Conservation (phyloP, 768 basidiomycete genomes). For the Tulasnella sp. region DNA sequence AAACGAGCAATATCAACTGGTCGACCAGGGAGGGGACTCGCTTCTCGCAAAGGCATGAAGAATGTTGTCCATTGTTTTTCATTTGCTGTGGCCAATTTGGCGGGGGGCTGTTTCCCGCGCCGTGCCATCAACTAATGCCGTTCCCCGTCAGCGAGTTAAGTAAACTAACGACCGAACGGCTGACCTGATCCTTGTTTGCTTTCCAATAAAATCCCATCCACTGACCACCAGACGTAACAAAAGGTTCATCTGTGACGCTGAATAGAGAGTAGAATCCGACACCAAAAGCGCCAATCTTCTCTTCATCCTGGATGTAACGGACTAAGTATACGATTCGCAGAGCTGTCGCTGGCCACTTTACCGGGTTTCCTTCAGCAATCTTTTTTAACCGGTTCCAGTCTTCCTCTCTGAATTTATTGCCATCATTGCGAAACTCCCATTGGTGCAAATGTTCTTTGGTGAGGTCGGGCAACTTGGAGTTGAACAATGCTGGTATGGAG, state of each 20-base stretch:
- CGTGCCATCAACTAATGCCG: constrained; percentile 71
- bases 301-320: constrained; percentile 65
- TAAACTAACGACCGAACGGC: neutral
- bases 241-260: constrained; percentile 44
- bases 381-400: constrained; percentile 91
- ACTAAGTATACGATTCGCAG: constrained; percentile 27
- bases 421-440: constrained; percentile 90
- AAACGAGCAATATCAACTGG: constrained; percentile 87
- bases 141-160: neutral
- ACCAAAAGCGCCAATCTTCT: constrained; percentile 94
- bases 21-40: constrained; percentile 72
- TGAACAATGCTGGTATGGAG: constrained; percentile 35
- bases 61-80: constrained; percentile 78
- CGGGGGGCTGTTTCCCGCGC: constrained; percentile 57
- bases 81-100: neutral
- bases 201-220: constrained; percentile 99
- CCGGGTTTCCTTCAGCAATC: constrained; percentile 53
- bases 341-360: constrained; percentile 43
- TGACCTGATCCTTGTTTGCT: constrained; percentile 77
- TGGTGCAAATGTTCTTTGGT: constrained; percentile 63
- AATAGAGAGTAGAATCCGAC: constrained; percentile 50
- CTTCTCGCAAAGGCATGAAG: constrained; percentile 84
- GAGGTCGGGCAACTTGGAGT: constrained; percentile 57
- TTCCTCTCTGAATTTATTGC: constrained; percentile 75
- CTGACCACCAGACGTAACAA: constrained; percentile 57